Conservation (phyloP, 2,329 filamentous ascomycete species). For the Colletotrichum orbiculare region DNA sequence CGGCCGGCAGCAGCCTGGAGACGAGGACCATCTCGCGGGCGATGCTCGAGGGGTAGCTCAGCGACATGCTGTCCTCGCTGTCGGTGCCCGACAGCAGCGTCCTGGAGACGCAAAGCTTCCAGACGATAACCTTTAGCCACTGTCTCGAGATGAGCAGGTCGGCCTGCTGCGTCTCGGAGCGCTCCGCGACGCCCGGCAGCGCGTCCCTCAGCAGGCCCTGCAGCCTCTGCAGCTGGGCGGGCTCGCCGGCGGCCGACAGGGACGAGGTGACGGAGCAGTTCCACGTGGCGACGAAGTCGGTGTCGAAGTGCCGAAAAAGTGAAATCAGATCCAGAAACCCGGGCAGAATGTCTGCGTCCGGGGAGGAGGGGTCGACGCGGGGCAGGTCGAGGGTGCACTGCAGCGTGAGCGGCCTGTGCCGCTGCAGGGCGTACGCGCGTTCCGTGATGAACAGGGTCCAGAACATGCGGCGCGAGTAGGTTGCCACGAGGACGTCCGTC, state of each 20-base stretch:
- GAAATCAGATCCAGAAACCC: conserved; percentile 47
- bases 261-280: conserved; percentile 37
- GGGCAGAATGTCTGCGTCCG: conserved; percentile 43
- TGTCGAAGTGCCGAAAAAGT: conserved; percentile 42
- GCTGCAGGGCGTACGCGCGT: too few relatives aligned
- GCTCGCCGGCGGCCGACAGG: not conserved
- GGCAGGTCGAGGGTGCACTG: conserved; percentile 41
- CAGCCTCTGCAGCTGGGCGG: not conserved
- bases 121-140: conserved; percentile 44
- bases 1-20: conserved; percentile 38
- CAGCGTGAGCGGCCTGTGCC: conserved; percentile 14
- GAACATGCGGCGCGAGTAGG: too few relatives aligned
- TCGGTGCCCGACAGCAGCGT: conserved; percentile 31
- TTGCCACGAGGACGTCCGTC: too few relatives aligned
- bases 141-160: conserved; percentile 42
- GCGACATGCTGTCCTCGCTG: conserved; percentile 41
- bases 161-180: conserved; percentile 39
- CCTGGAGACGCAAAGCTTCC: conserved; percentile 43
- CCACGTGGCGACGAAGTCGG: conserved; percentile 43
- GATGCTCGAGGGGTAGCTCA: conserved; percentile 41
- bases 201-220: conserved; percentile 15
- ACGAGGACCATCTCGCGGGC: conserved; percentile 42
- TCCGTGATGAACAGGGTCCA: too few relatives aligned
- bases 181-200: conserved; percentile 27
- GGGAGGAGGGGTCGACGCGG: conserved; percentile 7